Evolutionary conservation across 805 yeast species (phyloP), one percentile per base, ranked within the genome.

Genomic region (Yarrowia sp.): DNA sequence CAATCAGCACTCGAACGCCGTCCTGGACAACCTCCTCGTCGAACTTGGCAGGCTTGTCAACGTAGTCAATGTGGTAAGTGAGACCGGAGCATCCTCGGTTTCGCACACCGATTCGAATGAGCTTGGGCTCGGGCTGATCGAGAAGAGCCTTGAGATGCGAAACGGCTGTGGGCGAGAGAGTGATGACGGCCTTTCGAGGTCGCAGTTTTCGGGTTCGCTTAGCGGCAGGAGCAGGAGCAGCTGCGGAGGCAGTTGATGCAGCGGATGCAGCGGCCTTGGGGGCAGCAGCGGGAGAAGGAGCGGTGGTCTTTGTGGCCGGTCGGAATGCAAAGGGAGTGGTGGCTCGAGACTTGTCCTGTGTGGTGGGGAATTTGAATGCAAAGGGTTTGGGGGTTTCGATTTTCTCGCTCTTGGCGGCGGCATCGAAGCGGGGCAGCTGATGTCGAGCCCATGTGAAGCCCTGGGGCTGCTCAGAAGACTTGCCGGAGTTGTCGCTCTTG

Each of bases 21-120:
- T 92, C 97, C 77, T 93, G 98, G 6, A 70, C 90, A 9, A 95
- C 90, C 66, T 88, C 80, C 77, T 95, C 99, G 76, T 95, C 99
- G 72, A 93, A 95, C 78, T 92, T 91, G n/a, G 92, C 97, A 8
- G 98, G 93, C 73, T 84, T 81, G 33, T 86, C 83, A 44, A 95
- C 97, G 77, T 95, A 95, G 73, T 92, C 97, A 68, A 95, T 79
- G 75, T 92, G 88, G 76, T 95, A 95, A 0, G 96, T 86, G 67
- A 95, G 81, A 0, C 99, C 99, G 0, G 98, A 93, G 75, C 99
- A 95, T 4, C 99, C 99, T 73, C 98, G 83, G 77, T 95, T 95
- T 69, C 85, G 85, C n/a, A 96, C 98, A 14, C 98, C 96, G 13
- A 95, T 87, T 71, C 98, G 83, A 55, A 95, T 90, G 72, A 91